phyloP scores from a whole-genome alignment of 1,284 basidiomycete species.

The Tremellales sp. region DNA sequence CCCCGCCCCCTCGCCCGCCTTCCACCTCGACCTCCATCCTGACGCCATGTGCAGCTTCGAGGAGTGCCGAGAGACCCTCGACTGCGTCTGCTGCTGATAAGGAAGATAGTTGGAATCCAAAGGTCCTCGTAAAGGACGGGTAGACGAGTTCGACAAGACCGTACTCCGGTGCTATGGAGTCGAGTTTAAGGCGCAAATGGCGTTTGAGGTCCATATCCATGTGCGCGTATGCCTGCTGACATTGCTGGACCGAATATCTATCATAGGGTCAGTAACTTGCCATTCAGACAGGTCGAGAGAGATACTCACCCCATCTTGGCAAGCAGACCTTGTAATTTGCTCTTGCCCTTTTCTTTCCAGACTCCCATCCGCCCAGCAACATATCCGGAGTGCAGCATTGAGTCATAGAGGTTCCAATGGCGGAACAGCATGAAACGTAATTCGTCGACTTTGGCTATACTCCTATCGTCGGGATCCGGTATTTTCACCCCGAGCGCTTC shows the following conservation, averaged over 20 bases:
- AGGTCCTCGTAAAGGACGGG: conserved; percentile 86
- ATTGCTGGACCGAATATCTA: conserved; percentile 88
- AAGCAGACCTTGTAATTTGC: conserved; percentile 80
- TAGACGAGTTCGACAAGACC: conserved; percentile 92
- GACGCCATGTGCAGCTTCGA: conserved; percentile 88
- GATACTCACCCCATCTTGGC: conserved; percentile 93
- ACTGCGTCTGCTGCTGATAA: conserved; percentile 91
- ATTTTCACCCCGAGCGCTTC: conserved; percentile 45
- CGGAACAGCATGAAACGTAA: conserved; percentile 90
- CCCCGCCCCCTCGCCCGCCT: conserved; percentile 75
- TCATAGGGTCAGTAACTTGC: conserved; percentile 1
- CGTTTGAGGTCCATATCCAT: conserved; percentile 95
- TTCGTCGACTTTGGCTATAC: conserved; percentile 76
- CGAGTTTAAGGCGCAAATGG: conserved; percentile 74
- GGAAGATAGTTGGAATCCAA: conserved; percentile 79
- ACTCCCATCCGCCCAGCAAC: conserved; percentile 91
- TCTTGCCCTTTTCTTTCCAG: conserved; percentile 91
- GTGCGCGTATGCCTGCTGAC: conserved; percentile 87
- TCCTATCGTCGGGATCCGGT: conserved; percentile 64
- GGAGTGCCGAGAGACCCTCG: conserved; percentile 78
- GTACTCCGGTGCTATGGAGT: conserved; percentile 90
- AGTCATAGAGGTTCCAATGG: conserved; percentile 96
- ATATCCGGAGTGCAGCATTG: conserved; percentile 97
- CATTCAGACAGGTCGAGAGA: neutral
- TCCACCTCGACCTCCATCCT: conserved; percentile 83